Conservation (phyloP, 2,329 filamentous ascomycete species). For the Hirsutella rhossiliensis region DNA sequence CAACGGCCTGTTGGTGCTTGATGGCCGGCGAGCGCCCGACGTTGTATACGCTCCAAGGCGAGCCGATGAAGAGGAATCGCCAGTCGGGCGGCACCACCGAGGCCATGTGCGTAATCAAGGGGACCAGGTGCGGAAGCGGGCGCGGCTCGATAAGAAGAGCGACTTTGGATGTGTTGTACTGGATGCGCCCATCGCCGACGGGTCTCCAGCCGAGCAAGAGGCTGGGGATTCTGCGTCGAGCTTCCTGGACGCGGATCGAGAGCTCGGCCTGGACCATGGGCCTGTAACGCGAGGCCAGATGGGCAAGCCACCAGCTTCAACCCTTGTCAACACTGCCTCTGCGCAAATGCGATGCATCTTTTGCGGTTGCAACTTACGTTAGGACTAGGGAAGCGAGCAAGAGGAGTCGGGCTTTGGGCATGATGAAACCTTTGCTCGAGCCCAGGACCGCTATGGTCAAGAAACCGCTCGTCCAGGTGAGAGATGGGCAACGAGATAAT, state of each 20-base stretch:
- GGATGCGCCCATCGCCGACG: conserved; percentile 17
- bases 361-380: conserved; percentile 19
- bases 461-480: background rate
- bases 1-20: conserved; percentile 34
- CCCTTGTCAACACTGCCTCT: background rate
- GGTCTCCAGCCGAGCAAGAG: conserved; percentile 28
- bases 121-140: conserved; percentile 33
- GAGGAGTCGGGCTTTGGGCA: conserved; percentile 23
- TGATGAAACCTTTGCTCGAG: background rate
- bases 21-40: conserved; percentile 32
- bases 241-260: conserved; percentile 24
- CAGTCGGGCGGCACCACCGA: conserved; percentile 40
- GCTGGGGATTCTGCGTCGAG: conserved; percentile 24
- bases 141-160: conserved; percentile 40
- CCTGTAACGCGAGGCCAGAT: conserved; percentile 29
- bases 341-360: background rate
- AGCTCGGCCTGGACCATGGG: conserved; percentile 27
- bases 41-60: conserved; percentile 31
- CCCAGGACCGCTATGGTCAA: background rate
- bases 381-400: conserved; percentile 21
- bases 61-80: conserved; percentile 41
- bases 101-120: conserved; percentile 39
- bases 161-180: conserved; percentile 36
- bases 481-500: background rate
- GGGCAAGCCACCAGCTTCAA: conserved; percentile 35